A percentile compares a stretch with the other conserved stretches of the same genome.
Evolutionary conservation across 2,329 filamentous ascomycete species (phyloP).

Genomic region (Sarocladium strictum): DNA sequence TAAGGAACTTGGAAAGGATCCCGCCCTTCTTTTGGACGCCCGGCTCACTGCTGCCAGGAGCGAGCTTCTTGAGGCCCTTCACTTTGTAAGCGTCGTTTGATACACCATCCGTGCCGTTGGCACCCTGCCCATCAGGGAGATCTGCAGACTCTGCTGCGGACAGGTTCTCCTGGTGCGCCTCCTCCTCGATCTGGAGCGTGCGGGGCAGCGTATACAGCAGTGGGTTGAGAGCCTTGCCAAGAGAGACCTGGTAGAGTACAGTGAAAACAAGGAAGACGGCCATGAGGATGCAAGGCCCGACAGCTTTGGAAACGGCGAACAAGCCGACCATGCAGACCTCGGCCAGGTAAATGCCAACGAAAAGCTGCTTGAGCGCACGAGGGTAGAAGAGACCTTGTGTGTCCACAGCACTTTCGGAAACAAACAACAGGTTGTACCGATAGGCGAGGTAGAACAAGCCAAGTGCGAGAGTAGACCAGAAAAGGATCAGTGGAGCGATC

Average conservation of each 20-base stretch:
- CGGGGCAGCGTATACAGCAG: conserved; percentile 68
- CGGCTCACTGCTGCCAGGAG: conserved; percentile 15
- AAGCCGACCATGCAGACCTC: conserved; percentile 77
- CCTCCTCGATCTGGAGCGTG: conserved; percentile 41
- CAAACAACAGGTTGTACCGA: conserved; percentile 81
- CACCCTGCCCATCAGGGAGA: conserved; percentile 12
- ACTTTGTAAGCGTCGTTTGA: conserved; percentile 17
- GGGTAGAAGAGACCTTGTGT: conserved; percentile 86
- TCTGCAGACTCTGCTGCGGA: background rate
- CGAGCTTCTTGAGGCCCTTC: conserved; percentile 17
- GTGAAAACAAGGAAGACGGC: conserved; percentile 70
- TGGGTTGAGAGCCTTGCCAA: conserved; percentile 64
- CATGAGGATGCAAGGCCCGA: conserved; percentile 70
- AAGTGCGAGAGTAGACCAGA: conserved; percentile 73
- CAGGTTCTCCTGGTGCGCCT: conserved; percentile 26
- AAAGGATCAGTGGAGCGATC: conserved; percentile 76
- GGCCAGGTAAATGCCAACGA: conserved; percentile 74
- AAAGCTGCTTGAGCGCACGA: conserved; percentile 79
- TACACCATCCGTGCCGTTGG: background rate
- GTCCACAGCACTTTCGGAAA: conserved; percentile 72
- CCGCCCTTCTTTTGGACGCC: conserved; percentile 40
- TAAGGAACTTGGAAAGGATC: conserved; percentile 56
- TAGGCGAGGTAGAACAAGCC: conserved; percentile 78
- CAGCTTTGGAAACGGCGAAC: conserved; percentile 61
- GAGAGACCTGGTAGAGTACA: conserved; percentile 67